Base-by-base conservation (phyloP, 2,329 filamentous ascomycete genomes). In the Trichoderma arundinaceum region DNA sequence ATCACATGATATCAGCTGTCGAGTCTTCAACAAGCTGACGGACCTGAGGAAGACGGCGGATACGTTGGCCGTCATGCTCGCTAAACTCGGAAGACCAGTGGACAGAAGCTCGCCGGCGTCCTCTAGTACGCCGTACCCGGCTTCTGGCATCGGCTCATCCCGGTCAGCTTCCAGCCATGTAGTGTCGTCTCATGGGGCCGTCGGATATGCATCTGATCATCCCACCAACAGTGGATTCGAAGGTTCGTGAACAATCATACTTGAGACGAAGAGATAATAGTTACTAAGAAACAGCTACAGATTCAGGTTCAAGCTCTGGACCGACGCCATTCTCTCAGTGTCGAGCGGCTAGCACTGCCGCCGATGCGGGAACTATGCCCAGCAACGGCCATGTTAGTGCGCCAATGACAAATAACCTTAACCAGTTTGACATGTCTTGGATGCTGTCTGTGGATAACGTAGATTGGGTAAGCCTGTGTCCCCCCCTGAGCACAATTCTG, bases 21-120 rank as follows among this genome's bases (percentile, higher is more conserved):
- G 78, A 4, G 76, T 83, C 32, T 74, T 80, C 2, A 65, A 69
- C 12, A 72, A 74, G 8, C 71, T 76, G 28, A 69, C 73, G 1
- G 82, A 83, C 64, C 76, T 81, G 53, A 77, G 73, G 46, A 84
- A 83, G 73, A 82, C 83, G 32, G 78, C 77, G 10, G 77, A 79
- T 41, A 79, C 82, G 7, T 71, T 85, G 61, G 75, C 77, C 6
- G 78, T 76, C 4, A 83, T 85, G 77, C 72, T 84, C 39, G 72
- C 73, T 2, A 82, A 79, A 68, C 73, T 84, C 7, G 77, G 76
- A 4, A 71, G 69, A 28, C 73, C 76, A 1, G 71, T 76, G 8
- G 70, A 71, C 12, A 41, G 56, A n/a, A 53, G n/a, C 59, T 28
- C 28, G 12, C 49, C 59, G 15, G 28, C 44, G 7, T 33, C 48